Base-by-base conservation (phyloP, 2,329 filamentous ascomycete species). In the Dactylonectria macrodidyma region DNA sequence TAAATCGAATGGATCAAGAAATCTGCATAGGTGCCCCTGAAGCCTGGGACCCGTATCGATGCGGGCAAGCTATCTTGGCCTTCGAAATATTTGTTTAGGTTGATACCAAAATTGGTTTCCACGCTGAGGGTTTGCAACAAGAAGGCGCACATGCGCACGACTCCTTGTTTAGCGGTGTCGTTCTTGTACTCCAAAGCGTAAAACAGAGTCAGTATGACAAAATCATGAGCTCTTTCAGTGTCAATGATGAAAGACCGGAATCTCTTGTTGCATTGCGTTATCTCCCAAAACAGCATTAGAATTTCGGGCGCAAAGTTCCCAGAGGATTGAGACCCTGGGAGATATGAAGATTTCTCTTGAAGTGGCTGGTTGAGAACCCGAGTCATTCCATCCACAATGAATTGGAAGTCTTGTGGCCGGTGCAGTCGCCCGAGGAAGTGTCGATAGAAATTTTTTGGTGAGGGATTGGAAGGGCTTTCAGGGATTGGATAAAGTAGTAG, bases 241-340 rank as follows among this genome's bases (percentile, higher is more conserved):
- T 99, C 96, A 70, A 98, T 95, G 76, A 99, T 96, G 81, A 98
- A 99, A 1, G 95, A 94, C 36, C 96, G 89, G 83, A 99, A 99
- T 66, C 95, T 89, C 82, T 97, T 98, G 83, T 99, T 99, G 87
- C 95, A 98, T 81, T 99, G 96, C 5, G 96, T 90, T 44, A 94
- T 90, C 83, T 99, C 96, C 96, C 96, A 99, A 78, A 98, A 98
- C 2, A 99, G 87, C 88, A 98, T 96, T 62, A 98, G 91, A 84
- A 97, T 97, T 81, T 99, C 96, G 2, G 96, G 95, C 0, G 95
- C 94, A 87, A 95, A 97, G 77, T 93, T 94, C 59, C 94, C 85
- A 0, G 92, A 89, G 55, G 92, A 89, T 75, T 97, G 94, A 46
- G 92, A 92, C 5, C 95, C 94, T 0, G 95, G 95, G 2, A 98